These are phyloP conservation scores for Drechmeria coniospora DNA, from an alignment of 2,329 filamentous ascomycete species.

Conservation along the genomic window DNA sequence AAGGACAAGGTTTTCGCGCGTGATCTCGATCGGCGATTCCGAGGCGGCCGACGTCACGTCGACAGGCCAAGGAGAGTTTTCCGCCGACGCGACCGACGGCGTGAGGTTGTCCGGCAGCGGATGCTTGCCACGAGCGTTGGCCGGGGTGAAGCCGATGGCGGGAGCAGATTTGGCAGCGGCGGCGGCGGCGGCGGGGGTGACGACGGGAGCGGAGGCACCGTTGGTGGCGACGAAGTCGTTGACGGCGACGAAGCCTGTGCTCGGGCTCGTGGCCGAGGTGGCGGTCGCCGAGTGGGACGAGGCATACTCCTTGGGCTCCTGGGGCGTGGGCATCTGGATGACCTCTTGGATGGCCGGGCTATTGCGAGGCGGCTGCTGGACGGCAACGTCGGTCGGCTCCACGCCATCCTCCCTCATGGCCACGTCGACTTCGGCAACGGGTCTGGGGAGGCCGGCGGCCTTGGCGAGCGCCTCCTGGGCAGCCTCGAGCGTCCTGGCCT, in stretches of 20 bases:
- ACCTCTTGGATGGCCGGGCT: slow-evolving; percentile 8
- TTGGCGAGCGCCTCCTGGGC: slow-evolving; percentile 3
- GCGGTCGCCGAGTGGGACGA: not conserved
- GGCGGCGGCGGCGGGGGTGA: not conserved
- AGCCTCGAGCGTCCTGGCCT: not conserved
- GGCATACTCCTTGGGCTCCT: slow-evolving; percentile 9
- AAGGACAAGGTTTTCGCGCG: slow-evolving; percentile 26
- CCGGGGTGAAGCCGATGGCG: slow-evolving; percentile 15
- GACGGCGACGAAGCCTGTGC: not conserved
- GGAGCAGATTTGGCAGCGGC: not conserved
- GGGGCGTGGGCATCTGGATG: slow-evolving; percentile 12
- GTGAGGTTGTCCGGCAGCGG: slow-evolving; percentile 14
- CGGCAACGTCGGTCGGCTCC: not conserved
- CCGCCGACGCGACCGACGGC: slow-evolving; percentile 11
- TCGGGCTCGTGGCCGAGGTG: slow-evolving; percentile 1
- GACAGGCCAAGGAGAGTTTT: slow-evolving; percentile 13
- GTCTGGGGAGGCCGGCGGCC: not conserved
- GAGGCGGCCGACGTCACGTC: slow-evolving; percentile 5
- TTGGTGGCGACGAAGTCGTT: not conserved
- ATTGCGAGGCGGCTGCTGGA: slow-evolving; percentile 3
- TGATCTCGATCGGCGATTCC: slow-evolving; percentile 22
- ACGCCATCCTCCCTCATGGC: too few species aligned
- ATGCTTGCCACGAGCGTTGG: slow-evolving; percentile 13
- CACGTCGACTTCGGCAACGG: too few species aligned
- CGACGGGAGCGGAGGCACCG: too few species aligned